Base-by-base conservation (phyloP, 805 yeast species). In the Kodamaea neixiangensis region DNA sequence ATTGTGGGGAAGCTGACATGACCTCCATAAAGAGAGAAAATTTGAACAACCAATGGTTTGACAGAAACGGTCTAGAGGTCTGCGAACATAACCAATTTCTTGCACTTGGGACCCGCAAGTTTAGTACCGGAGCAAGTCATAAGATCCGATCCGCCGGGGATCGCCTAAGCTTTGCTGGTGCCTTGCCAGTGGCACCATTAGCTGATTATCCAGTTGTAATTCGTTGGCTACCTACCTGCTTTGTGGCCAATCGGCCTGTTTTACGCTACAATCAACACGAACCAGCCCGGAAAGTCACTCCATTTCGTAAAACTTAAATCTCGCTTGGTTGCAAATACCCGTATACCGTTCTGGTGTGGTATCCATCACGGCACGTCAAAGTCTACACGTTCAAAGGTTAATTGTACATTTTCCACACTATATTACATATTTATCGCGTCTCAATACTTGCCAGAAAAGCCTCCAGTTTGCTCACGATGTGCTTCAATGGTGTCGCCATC, bases 401-500 rank as follows among this genome's bases (percentile, higher is more conserved):
- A 5, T 37, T 17, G 19, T 15, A 37, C 41, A 37, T 37, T 37
- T 19, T 15, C 41, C 19, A 37, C 19, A 37, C 19, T 37, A 37
- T 37, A 37, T 37, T 37, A 37, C 41, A 37, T 20, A 37, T 19
- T 15, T 19, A 37, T 17, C 19, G 17, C 19, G 41, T 19, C 41
- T 15, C 41, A 14, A 15, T 11, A 37, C 19, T 37, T 17, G 17
- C 17, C 7, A 17, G 34, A 46, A 50, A 59, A 63, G 10, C 85
- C 90, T 55, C 96, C 89, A 50, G 86, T 86, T 75, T 94, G 99
- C 71, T 92, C 97, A 71, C 94, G 86, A 69, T 91, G 97, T 7
- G 97, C 99, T 72, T 94, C 99, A 58, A 94, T 92, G 58, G 88
- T 88, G 69, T 94, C 99, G 59, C 93, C 93, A 67, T 94, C 97